Evolutionary conservation across 495 filamentous ascomycete genomes (phyloP).

Genomic region (Bacidia rubella): DNA sequence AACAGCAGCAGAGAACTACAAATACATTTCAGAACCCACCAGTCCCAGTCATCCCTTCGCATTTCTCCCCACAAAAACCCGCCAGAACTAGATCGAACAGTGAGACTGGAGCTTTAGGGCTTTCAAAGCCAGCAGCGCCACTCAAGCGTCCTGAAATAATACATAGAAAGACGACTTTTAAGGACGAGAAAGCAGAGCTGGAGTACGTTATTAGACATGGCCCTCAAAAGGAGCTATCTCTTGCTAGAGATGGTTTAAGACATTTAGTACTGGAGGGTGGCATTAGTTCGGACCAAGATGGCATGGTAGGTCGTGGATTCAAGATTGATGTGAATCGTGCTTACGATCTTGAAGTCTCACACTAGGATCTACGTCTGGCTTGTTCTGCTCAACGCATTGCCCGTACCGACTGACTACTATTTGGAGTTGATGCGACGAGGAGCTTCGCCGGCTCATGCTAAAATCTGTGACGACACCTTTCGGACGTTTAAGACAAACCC

Average conservation of each 20-base stretch:
- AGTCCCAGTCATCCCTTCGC: conserved; percentile 15
- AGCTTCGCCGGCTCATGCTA: conserved; percentile 83
- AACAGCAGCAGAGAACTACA: conserved; percentile 22
- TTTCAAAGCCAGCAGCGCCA: conserved; percentile 21
- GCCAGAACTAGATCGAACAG: conserved; percentile 61
- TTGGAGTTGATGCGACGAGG: conserved; percentile 83
- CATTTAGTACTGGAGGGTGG: conserved; percentile 65
- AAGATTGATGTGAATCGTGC: neutral
- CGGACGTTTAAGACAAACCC: conserved; percentile 91
- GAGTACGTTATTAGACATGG: conserved; percentile 58
- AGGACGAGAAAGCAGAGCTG: conserved; percentile 46
- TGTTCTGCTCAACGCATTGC: conserved; percentile 71
- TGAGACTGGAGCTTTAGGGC: conserved; percentile 41
- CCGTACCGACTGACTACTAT: conserved; percentile 74
- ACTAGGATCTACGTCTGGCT: conserved; percentile 93
- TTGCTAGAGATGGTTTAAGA: conserved; percentile 59
- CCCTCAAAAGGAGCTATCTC: conserved; percentile 48
- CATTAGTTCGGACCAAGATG: conserved; percentile 71
- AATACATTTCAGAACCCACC: conserved; percentile 13
- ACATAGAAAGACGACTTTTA: conserved; percentile 40
- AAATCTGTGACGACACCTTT: conserved; percentile 97
- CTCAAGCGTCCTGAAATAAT: conserved; percentile 36
- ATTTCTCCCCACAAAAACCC: conserved; percentile 28
- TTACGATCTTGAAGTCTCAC: conserved; percentile 48
- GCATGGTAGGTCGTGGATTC: conserved; percentile 51